These are phyloP conservation scores for Penicillium sp. DNA, from an alignment of 2,329 filamentous ascomycete species.

Conservation along the genomic window DNA sequence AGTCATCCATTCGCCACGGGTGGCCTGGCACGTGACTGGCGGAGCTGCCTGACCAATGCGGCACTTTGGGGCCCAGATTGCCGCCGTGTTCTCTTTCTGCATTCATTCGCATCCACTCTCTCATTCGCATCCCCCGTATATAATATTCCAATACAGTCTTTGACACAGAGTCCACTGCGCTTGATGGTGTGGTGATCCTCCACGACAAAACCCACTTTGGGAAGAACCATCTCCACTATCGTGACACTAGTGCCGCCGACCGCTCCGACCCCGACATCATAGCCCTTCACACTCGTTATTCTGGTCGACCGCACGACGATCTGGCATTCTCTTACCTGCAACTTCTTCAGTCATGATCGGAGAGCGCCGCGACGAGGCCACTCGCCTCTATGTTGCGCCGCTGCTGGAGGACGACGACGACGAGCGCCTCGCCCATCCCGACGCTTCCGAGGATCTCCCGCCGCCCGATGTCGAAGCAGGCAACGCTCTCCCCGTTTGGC, in stretches of 20 bases:
- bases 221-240: slow-evolving; percentile 19
- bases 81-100: too few relatives aligned
- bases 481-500: slow-evolving; percentile 45
- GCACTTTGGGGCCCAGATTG: too few relatives aligned
- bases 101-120: too few relatives aligned
- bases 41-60: too few relatives aligned
- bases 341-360: slow-evolving; percentile 26
- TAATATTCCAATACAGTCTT: too few relatives aligned
- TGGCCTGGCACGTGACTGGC: too few relatives aligned
- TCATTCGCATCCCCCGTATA: too few relatives aligned
- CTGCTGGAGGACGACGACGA: slow-evolving; percentile 38
- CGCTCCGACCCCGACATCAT: slow-evolving; percentile 19
- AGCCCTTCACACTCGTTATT: slow-evolving; percentile 13
- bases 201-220: slow-evolving; percentile 14
- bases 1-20: too few relatives aligned
- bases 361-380: slow-evolving; percentile 32
- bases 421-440: slow-evolving; percentile 33
- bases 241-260: slow-evolving; percentile 20
- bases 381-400: slow-evolving; percentile 34
- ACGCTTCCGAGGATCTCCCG: slow-evolving; percentile 33
- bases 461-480: slow-evolving; percentile 31
- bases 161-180: too few relatives aligned
- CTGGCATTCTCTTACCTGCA: background rate
- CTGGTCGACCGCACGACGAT: background rate
- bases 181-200: slow-evolving; percentile 21